phyloP scores from a whole-genome alignment of 2,329 filamentous ascomycete genomes.

The Pseudocercospora musae region DNA sequence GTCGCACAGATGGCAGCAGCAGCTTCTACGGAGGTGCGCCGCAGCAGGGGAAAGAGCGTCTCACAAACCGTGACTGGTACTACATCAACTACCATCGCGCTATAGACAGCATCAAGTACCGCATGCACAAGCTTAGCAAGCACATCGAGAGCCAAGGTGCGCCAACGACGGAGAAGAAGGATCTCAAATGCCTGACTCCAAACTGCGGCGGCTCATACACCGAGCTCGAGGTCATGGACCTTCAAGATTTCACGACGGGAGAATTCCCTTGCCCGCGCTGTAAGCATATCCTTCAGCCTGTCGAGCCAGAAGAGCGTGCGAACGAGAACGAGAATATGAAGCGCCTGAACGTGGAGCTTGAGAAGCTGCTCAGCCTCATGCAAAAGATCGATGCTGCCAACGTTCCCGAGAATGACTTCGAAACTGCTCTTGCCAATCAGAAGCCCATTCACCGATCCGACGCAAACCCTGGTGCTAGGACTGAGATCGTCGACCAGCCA shows the following conservation, averaged over 20 bases:
- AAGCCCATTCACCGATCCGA: constrained; percentile 65
- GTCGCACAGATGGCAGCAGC: constrained; percentile 33
- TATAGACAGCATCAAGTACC: constrained; percentile 95
- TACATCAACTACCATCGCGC: constrained; percentile 94
- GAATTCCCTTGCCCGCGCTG: constrained; percentile 82
- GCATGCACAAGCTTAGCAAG: constrained; percentile 82
- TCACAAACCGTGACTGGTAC: constrained; percentile 73
- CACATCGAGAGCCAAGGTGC: constrained; percentile 80
- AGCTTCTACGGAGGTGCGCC: constrained; percentile 24
- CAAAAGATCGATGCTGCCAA: constrained; percentile 71
- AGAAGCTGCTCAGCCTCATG: constrained; percentile 72
- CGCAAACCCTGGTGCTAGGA: constrained; percentile 57
- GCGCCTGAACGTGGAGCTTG: constrained; percentile 73
- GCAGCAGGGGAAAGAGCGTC: constrained; percentile 33
- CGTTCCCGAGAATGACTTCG: constrained; percentile 71
- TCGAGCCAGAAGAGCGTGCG: constrained; percentile 61
- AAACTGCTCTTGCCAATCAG: constrained; percentile 61
- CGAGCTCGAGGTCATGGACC: constrained; percentile 82
- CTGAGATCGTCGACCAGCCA: constrained; percentile 34
- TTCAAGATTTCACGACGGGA: constrained; percentile 53
- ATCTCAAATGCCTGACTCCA: constrained; percentile 69
- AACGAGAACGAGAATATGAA: constrained; percentile 61
- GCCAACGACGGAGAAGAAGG: constrained; percentile 78
- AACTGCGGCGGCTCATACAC: constrained; percentile 85
- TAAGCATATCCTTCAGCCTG: constrained; percentile 56